Base-by-base conservation (phyloP, 805 yeast genomes). In the Ogataea parapolymorpha region DNA sequence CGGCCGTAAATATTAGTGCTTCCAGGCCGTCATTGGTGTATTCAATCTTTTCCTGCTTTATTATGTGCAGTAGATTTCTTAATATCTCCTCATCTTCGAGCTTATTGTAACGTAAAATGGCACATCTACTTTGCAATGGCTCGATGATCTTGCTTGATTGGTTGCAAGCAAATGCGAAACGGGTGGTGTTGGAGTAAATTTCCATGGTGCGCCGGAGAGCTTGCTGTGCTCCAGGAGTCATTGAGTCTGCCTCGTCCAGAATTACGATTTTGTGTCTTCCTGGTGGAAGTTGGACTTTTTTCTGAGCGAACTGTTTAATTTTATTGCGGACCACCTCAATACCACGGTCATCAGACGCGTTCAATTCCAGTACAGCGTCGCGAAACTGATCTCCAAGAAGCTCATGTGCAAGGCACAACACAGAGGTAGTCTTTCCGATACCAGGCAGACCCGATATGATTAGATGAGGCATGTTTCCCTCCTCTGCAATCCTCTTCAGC, bases 151-250 rank as follows among this genome's bases (percentile, higher is more conserved):
- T 93, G 63, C 80, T 84, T 15, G 93, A 82, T 61, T 86, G 95
- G 62, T 93, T 93, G 67, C 99, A 93, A 0, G 98, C 97, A 68
- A 93, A 93, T n/a, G 96, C 97, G 69, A 93, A 93, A 55, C 99
- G 75, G 6, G 99, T 93, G 5, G 97, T 84, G 60, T 85, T 84
- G n/a, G 97, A 85, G 58, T 87, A 91, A 23, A 91, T 74, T 59
- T 90, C 98, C 98, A 89, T 89, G 1, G 96, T 89, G 58, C 97
- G 75, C 63, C 97, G 75, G 54, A 90, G 67, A 0, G 97, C 97
- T 61, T 87, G 95, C 61, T 89, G 97, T 2, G 97, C 96, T 27
- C 95, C 96, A 0, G 95, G 88, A 0, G 97, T 89, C 97, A 89
- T 89, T 10, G 93, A 82, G 59, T 89, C 97, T 0, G 96, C 97